Conservation (phyloP, 768 basidiomycete genomes). For the Panus rudis region DNA sequence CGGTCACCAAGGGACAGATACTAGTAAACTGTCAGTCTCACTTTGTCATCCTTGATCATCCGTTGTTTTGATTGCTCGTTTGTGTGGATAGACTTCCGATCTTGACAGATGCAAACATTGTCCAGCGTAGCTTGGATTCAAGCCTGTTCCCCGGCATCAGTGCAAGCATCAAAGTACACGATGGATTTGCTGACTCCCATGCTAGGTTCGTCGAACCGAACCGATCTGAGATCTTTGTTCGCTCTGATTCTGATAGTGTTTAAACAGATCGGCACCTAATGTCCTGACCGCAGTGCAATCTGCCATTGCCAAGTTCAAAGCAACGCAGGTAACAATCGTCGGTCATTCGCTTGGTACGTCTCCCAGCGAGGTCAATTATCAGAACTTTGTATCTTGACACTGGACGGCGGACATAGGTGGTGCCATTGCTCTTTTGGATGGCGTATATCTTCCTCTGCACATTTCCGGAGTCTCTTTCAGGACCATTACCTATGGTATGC, state of each 20-base stretch:
- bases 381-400: too few species aligned
- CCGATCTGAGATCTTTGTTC: neutral
- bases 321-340: constrained; percentile 36
- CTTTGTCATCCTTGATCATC: neutral
- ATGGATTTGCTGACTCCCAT: constrained; percentile 41
- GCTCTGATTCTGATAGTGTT: constrained; percentile 5
- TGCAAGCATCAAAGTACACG: constrained; percentile 34
- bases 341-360: constrained; percentile 33
- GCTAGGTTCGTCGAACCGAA: constrained; percentile 27
- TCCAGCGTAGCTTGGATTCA: constrained; percentile 27
- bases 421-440: constrained; percentile 45
- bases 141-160: constrained; percentile 45
- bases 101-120: constrained; percentile 38
- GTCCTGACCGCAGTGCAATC: constrained; percentile 39
- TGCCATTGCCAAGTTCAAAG: constrained; percentile 27
- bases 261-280: constrained; percentile 29
- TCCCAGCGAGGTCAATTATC: too few species aligned
- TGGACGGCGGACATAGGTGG: constrained; percentile 32
- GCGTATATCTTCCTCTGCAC: constrained; percentile 44
- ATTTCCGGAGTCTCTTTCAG: constrained; percentile 30
- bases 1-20: constrained; percentile 32
- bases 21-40: constrained; percentile 23
- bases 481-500: constrained; percentile 25
- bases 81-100: constrained; percentile 23
- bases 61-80: neutral